A percentile compares a stretch with the other conserved stretches of the same genome.
Conservation (phyloP, 2,329 filamentous ascomycete genomes). For the Aspergillus sojae region DNA sequence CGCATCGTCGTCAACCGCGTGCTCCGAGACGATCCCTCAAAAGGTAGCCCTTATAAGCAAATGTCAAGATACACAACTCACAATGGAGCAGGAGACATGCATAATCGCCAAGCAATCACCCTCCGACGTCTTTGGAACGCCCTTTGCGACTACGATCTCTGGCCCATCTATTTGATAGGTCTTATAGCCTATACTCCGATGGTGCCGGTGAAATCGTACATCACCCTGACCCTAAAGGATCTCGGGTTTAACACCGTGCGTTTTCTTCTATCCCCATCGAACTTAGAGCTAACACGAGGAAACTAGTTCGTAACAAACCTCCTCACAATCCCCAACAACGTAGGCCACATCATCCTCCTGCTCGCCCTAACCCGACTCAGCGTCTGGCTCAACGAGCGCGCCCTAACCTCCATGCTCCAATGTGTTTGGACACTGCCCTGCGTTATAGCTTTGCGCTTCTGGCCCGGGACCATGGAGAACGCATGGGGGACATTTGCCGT, state of each 20-base stretch:
- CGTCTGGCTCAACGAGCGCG: conserved; percentile 48
- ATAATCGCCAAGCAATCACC: conserved; percentile 61
- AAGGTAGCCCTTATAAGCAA: conserved; percentile 40
- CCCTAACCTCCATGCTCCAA: conserved; percentile 52
- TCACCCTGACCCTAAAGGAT: conserved; percentile 60
- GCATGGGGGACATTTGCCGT: conserved; percentile 57
- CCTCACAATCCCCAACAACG: conserved; percentile 56
- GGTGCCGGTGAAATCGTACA: conserved; percentile 54
- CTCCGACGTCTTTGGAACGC: conserved; percentile 54
- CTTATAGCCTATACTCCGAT: conserved; percentile 58
- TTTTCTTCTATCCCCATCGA: background rate
- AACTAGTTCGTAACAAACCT: conserved; percentile 60
- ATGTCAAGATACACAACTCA: background rate
- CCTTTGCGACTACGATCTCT: conserved; percentile 63
- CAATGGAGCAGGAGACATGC: conserved; percentile 51
- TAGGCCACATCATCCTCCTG: conserved; percentile 40
- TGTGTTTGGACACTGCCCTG: conserved; percentile 64
- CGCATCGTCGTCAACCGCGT: conserved; percentile 63
- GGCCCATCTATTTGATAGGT: conserved; percentile 58
- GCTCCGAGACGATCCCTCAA: conserved; percentile 62
- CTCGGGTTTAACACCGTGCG: conserved; percentile 57
- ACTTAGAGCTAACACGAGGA: background rate
- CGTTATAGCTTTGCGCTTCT: conserved; percentile 53
- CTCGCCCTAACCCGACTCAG: conserved; percentile 49
- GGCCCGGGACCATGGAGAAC: conserved; percentile 46